A percentile compares a stretch with the other conserved stretches of the same genome.
These are phyloP conservation scores for Monosporascus sp. DNA, from an alignment of 2,329 filamentous ascomycete genomes.

Conservation along the genomic window DNA sequence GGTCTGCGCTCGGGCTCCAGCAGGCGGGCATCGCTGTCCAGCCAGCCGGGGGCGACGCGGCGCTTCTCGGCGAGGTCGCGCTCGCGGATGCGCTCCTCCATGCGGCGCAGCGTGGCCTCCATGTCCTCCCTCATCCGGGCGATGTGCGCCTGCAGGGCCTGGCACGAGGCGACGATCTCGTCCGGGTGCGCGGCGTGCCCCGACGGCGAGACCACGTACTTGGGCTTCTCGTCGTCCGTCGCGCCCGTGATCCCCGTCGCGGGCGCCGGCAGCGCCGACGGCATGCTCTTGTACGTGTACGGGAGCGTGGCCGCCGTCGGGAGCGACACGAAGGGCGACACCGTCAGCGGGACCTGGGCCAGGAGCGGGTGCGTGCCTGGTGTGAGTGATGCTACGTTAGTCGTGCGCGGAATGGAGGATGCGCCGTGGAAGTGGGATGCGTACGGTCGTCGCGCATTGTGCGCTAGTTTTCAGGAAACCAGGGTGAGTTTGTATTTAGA, in stretches of 20 bases:
- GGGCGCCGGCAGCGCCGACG: slow-evolving; percentile 76
- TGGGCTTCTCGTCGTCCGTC: slow-evolving; percentile 44
- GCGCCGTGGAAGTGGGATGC: slow-evolving; percentile 1
- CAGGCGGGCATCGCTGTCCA: slow-evolving; percentile 67
- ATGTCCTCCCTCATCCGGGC: slow-evolving; percentile 63
- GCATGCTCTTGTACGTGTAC: slow-evolving; percentile 90
- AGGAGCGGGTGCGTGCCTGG: slow-evolving; percentile 80
- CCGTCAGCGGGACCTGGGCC: slow-evolving; percentile 85
- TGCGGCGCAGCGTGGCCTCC: slow-evolving; percentile 59
- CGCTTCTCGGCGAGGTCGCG: slow-evolving; percentile 75
- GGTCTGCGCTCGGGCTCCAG: slow-evolving; percentile 58
- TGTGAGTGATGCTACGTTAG: slow-evolving; percentile 9
- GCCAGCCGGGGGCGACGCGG: slow-evolving; percentile 72
- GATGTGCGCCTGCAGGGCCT: slow-evolving; percentile 71
- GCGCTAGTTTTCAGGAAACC: not conserved
- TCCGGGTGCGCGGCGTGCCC: slow-evolving; percentile 82
- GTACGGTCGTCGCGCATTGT: slow-evolving; percentile 36
- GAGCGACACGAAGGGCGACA: slow-evolving; percentile 89
- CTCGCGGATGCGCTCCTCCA: slow-evolving; percentile 61
- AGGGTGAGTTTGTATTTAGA: not conserved
- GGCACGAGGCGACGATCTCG: slow-evolving; percentile 78
- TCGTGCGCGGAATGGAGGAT: slow-evolving; percentile 3
- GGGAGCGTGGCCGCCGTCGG: slow-evolving; percentile 86
- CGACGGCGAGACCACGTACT: slow-evolving; percentile 72
- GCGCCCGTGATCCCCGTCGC: slow-evolving; percentile 46